Evolutionary conservation across 2,329 filamentous ascomycete genomes (phyloP), one percentile per base, ranked within the genome.

Genomic region (Beauveria asiatica): DNA sequence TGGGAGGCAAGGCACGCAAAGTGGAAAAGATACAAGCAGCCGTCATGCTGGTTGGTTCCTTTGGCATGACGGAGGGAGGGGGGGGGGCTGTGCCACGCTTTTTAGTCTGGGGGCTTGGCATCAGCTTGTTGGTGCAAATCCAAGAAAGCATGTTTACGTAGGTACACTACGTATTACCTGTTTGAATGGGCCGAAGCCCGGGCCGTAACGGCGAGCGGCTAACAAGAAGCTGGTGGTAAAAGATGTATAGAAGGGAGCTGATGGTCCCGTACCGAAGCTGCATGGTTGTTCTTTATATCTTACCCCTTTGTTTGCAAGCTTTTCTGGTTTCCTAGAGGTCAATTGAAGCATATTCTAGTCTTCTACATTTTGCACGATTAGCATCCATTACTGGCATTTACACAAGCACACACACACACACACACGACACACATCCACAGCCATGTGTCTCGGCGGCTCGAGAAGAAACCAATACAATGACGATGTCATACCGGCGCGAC

Each of bases 371-470:
- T 33, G 30, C 30, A 33, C 30, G 10, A 33, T 33, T 33, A 5
- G 30, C 11, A 33, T 33, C 30, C 4, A 11, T 33, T 33, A 33
- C 30, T 11, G 10, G 11, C 33, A 37, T 13, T 13, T 11, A 37
- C 10, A 33, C 9, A 16, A 9, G 39, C 27, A 48, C 5, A 21
- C 30, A 44, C 3, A 30, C 25, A 45, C 25, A 30, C 5, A 11
- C 27, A 33, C n/a, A 27, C 25, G 7, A 27, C 25, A 30, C 5
- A 37, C 11, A 23, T 13, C 5, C 13, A 37, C 55, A 42, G n/a
- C 9, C 33, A 57, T 57, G 55, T 57, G 55, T 50, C 33, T 57
- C 21, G 55, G 55, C 33, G 55, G 55, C 21, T 57, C 55, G 5
- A 56, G 42, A 17, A 42, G 45, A 23, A 57, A 33, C 23, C 10